These are phyloP conservation scores for Mycena haematopus DNA, from an alignment of 768 basidiomycete species.

Conservation along the genomic window DNA sequence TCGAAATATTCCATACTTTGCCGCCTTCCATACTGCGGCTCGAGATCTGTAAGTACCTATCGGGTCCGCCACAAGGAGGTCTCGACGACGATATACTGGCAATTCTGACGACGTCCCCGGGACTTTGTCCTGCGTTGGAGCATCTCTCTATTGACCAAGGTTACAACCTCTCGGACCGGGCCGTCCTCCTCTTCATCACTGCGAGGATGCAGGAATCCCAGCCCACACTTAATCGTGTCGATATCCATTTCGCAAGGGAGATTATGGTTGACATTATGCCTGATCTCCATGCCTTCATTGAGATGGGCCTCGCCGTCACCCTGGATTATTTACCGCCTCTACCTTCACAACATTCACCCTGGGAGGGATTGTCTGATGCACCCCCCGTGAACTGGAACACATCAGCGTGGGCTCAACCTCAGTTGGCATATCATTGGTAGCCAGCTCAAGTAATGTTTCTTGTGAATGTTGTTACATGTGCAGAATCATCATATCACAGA, in stretches of 20 bases:
- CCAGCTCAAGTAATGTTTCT: too few species aligned
- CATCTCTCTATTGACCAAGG: neutral
- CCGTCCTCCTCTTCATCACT: neutral
- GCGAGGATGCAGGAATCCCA: neutral
- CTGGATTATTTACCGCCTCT: neutral
- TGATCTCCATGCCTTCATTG: neutral
- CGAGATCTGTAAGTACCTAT: neutral
- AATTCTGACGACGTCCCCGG: neutral
- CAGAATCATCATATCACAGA: too few species aligned
- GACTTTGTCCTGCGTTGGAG: neutral
- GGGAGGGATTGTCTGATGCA: neutral
- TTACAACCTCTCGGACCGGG: neutral
- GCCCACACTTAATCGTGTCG: neutral
- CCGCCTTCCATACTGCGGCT: neutral
- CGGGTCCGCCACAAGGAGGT: neutral
- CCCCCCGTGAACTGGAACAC: neutral
- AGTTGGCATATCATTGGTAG: too few species aligned
- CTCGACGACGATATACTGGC: slow-evolving; percentile 3
- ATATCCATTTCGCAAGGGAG: neutral
- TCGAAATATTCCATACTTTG: neutral
- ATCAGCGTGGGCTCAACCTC: too few species aligned
- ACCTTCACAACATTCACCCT: neutral
- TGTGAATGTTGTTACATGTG: too few species aligned
- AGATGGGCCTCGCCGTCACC: neutral
- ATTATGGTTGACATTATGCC: neutral